Evolutionary conservation across 2,329 filamentous ascomycete species (phyloP), one percentile per base, ranked within the genome.

Genomic region (Claviceps fusiformis): DNA sequence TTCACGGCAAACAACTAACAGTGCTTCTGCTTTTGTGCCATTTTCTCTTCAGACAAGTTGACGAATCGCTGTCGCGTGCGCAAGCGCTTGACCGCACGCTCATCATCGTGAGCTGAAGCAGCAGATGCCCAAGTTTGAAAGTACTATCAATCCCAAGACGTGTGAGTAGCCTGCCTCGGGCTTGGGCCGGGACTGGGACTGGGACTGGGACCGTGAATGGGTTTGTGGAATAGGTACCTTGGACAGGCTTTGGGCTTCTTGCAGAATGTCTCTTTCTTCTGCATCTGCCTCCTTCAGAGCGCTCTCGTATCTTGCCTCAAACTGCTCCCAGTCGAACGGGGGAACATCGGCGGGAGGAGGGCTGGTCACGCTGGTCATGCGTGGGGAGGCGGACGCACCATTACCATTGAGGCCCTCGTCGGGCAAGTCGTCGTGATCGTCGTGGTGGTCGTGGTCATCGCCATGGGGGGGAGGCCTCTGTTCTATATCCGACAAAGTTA

Each of bases 1-100:
- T 24, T 17, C 17, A 44, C 7, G 13, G 35, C 11, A 39, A 17
- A 10, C 4, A 39, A 54, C 86, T 73, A 72, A 95, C 90, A 88
- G 63, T 95, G 90, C 58, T 84, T 76, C 64, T 90, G 86, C 66
- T 86, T 93, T 61, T 85, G 78, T 54, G 83, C 81, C 55, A 95
- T 75, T 31, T 76, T 79, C 44, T 81, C 74, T 66, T 95, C 91
- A 0, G 85, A 81, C 47, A 89, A 75, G 58, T 85, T 81, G 35
- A 95, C 88, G 66, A 85, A 87, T 58, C 82, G 76, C 66, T 86
- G 82, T 58, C 90, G 83, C 2, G 91, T 96, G 64, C 85, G 86
- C 49, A 95, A 76, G 55, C 90, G 82, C 68, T 92, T 92, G 59
- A 82, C 76, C 29, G 87, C 86, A 55, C 91, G 80, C 57, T 85